Evolutionary conservation across 495 filamentous ascomycete species (phyloP).

Genomic region (Penicillium steckii): DNA sequence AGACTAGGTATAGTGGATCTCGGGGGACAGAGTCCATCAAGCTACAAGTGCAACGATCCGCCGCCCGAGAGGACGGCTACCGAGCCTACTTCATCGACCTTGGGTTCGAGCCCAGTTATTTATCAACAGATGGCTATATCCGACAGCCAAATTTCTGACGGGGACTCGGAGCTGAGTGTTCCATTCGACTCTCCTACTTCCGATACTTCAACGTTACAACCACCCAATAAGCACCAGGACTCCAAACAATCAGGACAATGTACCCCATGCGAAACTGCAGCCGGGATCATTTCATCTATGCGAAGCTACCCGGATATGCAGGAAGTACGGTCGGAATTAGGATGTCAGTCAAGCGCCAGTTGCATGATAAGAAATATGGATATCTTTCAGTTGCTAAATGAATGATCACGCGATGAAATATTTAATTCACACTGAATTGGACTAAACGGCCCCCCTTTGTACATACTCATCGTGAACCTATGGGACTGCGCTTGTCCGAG

Average conservation of each 20-base stretch:
- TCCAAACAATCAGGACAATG: slow-evolving; percentile 9
- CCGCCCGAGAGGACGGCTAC: slow-evolving; percentile 2
- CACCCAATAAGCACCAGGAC: slow-evolving; percentile 7
- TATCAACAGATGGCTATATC: slow-evolving; percentile 12
- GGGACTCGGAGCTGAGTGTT: slow-evolving; percentile 5
- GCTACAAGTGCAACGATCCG: slow-evolving; percentile 4
- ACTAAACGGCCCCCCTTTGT: slow-evolving; percentile 6
- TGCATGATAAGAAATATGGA: slow-evolving; percentile 42
- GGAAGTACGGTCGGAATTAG: slow-evolving; percentile 39
- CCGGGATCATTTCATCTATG: slow-evolving; percentile 26
- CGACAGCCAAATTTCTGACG: slow-evolving; percentile 9
- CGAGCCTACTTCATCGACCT: slow-evolving; percentile 1
- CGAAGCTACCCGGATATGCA: slow-evolving; percentile 29
- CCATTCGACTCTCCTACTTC: slow-evolving; percentile 2
- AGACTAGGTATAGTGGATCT: slow-evolving; percentile 1
- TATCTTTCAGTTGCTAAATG: slow-evolving; percentile 43
- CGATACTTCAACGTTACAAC: slow-evolving; percentile 8
- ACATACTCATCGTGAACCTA: slow-evolving; percentile 7
- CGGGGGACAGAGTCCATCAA: slow-evolving; percentile 4
- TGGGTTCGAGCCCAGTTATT: slow-evolving; percentile 1
- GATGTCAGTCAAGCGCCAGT: slow-evolving; percentile 30
- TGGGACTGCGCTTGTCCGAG: slow-evolving; percentile 7
- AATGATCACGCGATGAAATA: slow-evolving; percentile 11
- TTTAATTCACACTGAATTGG: slow-evolving; percentile 5
- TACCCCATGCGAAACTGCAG: slow-evolving; percentile 28